Evolutionary conservation across 257 asterid genomes (phyloP).

Genomic region (Solanum chiquidenum): DNA sequence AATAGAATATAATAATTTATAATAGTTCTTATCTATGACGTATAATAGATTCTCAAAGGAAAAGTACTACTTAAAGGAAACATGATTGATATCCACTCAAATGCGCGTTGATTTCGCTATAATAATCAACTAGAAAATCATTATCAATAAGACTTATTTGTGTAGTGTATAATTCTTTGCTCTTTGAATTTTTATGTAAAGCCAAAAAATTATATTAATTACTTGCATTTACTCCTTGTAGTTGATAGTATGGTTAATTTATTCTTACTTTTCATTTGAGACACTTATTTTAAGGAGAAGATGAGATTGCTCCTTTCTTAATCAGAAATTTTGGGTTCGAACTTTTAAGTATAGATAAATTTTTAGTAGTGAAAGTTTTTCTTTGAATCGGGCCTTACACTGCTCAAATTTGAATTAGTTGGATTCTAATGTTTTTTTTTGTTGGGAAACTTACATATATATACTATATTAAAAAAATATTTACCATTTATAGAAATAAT

Average conservation of each 20-base stretch:
- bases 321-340: fast-evolving
- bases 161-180: neutral
- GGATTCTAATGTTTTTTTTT: no score
- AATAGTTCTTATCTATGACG: neutral
- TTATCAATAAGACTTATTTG: neutral
- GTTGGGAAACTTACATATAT: no score
- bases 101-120: neutral
- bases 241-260: neutral
- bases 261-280: neutral
- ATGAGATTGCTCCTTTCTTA: fast-evolving
- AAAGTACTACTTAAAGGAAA: neutral
- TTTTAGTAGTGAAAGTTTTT: neutral
- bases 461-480: no score
- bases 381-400: neutral
- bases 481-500: no score
- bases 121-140: neutral
- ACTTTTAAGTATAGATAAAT: no score
- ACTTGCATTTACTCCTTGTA: neutral
- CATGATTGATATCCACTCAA: neutral
- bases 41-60: neutral
- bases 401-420: no score
- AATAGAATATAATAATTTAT: neutral
- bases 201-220: neutral
- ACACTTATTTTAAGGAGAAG: neutral
- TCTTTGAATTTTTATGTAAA: neutral